Percentiles rank a stretch among this genome's conserved stretches.
phyloP scores from a whole-genome alignment of 805 yeast genomes.

The Candida ortonii region DNA sequence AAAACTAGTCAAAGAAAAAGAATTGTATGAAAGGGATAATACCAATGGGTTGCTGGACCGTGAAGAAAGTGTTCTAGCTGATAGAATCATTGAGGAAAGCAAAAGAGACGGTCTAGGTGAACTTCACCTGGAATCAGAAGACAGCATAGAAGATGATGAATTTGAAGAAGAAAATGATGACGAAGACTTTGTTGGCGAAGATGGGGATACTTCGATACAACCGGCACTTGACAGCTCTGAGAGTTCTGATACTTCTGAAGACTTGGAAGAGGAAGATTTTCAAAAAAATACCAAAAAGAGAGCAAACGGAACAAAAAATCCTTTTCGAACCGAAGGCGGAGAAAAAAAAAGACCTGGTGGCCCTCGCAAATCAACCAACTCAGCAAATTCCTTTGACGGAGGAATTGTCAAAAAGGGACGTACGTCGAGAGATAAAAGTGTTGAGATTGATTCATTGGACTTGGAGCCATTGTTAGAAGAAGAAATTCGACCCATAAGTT shows the following conservation, averaged over 20 bases:
- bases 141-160: constrained; percentile 2
- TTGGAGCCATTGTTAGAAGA: constrained; percentile 23
- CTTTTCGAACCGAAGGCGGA: neutral
- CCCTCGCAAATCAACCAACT: too few species aligned
- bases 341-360: too few species aligned
- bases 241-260: constrained; percentile 2
- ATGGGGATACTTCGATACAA: neutral
- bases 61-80: constrained; percentile 46
- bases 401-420: too few species aligned
- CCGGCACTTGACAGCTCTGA: too few species aligned
- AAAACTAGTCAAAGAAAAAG: constrained; percentile 19
- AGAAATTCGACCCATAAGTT: constrained; percentile 24
- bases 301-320: neutral
- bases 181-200: constrained; percentile 2
- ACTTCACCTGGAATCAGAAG: constrained; percentile 19
- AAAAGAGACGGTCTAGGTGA: constrained; percentile 27
- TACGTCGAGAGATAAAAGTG: too few species aligned
- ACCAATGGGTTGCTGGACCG: constrained; percentile 36
- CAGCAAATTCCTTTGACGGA: too few species aligned
- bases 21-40: constrained; percentile 34
- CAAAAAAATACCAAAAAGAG: neutral
- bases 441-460: too few species aligned
- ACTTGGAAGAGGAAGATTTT: constrained; percentile 3
- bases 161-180: constrained; percentile 2
- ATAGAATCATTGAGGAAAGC: constrained; percentile 41